Base-by-base conservation (phyloP, 2,329 filamentous ascomycete genomes). In the Clarireedia monteithiana region DNA sequence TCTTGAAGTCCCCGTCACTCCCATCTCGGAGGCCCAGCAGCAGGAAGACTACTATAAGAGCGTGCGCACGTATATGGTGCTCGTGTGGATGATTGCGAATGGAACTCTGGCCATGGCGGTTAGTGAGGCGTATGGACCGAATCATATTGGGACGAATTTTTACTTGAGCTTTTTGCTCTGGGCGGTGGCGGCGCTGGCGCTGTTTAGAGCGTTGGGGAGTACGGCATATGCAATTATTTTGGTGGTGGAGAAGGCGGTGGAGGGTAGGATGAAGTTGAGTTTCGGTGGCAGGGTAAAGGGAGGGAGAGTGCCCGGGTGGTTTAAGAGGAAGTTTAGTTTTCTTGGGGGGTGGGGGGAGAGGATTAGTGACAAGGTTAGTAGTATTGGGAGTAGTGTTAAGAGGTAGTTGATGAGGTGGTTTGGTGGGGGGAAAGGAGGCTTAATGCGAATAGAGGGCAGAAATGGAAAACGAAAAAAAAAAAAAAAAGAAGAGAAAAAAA, bases 21-120 rank as follows among this genome's bases (percentile, higher is more conserved):
- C 76, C 0, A 65, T 83, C 15, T 84, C 81, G 45, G 92, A 96
- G 65, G 77, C 82, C 0, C 94, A 97, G 73, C 74, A 91, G 73
- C 94, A 99, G 71, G 94, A 99, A 72, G 94, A 99, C 73, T 99
- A 99, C 79, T 99, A 99, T 80, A 89, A 91, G 71, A 89, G 87
- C 42, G 94, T 99, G 52, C 85, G 94, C 54, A 99, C 94, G 0
- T 99, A 99, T 83, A 95, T 99, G 85, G 94, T 99, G 12, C 84
- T 95, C 45, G 80, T 85, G 48, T 99, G 94, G 94, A 90, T 99
- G 81, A 80, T 95, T 38, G 83, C 85, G 65, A 99, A 99, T 70
- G 90, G 88, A 3, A 83, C 96, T 58, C 83, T 99, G 39, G 92
- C 89, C 68, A 99, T 99, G 94, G 83, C 87, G 2, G 86, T 97